A percentile compares a stretch with the other conserved stretches of the same genome.
Evolutionary conservation across 108 stramenopile genomes (phyloP).

Genomic region (Conticribra weissflogii): DNA sequence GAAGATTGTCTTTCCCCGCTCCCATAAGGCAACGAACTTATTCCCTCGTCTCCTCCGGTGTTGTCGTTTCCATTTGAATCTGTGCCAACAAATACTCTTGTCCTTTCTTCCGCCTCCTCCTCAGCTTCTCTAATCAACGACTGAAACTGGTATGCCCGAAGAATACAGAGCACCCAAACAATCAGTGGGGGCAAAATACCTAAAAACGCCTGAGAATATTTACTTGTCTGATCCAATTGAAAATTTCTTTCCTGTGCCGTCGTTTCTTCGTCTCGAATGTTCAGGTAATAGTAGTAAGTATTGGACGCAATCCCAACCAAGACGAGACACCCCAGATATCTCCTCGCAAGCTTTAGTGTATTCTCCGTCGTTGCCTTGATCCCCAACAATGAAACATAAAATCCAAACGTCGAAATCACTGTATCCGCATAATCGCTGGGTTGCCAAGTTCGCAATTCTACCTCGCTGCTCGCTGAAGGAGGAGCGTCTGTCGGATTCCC

Average conservation of each 20-base stretch:
- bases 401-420: slow-evolving; percentile 58
- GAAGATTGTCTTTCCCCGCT: slow-evolving; percentile 15
- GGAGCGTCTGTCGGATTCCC: slow-evolving; percentile 48
- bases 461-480: slow-evolving; percentile 3
- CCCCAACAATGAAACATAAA: slow-evolving; percentile 70
- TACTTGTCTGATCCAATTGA: slow-evolving; percentile 18
- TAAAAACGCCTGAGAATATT: slow-evolving; percentile 56
- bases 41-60: background rate
- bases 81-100: slow-evolving; percentile 20
- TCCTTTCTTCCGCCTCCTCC: slow-evolving; percentile 66
- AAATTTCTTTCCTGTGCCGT: slow-evolving; percentile 29
- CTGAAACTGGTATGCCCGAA: slow-evolving; percentile 78
- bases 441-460: slow-evolving; percentile 58
- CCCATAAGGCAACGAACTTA: slow-evolving; percentile 21
- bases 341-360: slow-evolving; percentile 57
- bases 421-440: slow-evolving; percentile 69
- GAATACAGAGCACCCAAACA: slow-evolving; percentile 76
- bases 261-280: slow-evolving; percentile 33
- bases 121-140: slow-evolving; percentile 75
- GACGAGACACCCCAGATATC: slow-evolving; percentile 60
- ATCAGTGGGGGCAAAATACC: slow-evolving; percentile 68
- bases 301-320: slow-evolving; percentile 66
- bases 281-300: slow-evolving; percentile 58
- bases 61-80: slow-evolving; percentile 7
- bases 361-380: slow-evolving; percentile 76